A percentile compares a stretch with the other conserved stretches of the same genome.
phyloP scores from a whole-genome alignment of 2,329 filamentous ascomycete species.

The Beauveria caledonica region DNA sequence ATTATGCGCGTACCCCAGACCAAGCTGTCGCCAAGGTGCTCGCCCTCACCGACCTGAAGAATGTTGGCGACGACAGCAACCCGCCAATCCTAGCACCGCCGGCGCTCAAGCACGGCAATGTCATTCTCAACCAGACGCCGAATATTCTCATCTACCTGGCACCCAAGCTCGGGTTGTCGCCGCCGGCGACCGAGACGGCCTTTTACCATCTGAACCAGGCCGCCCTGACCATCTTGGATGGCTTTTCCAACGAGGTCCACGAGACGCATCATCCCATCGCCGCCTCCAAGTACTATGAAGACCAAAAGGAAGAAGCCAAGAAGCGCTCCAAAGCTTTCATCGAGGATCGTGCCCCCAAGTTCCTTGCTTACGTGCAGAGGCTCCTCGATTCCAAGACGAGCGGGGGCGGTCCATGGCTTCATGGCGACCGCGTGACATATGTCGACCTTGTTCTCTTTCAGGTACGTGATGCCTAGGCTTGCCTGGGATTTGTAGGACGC shows the following conservation, averaged over 20 bases:
- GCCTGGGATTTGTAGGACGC: too few species aligned
- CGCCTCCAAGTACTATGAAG: slow-evolving; percentile 56
- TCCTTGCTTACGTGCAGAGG: slow-evolving; percentile 61
- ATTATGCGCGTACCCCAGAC: slow-evolving; percentile 33
- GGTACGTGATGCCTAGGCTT: slow-evolving; percentile 28
- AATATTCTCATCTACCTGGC: slow-evolving; percentile 68
- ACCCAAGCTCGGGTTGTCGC: slow-evolving; percentile 47
- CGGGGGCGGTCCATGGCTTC: slow-evolving; percentile 54
- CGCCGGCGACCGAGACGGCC: slow-evolving; percentile 33
- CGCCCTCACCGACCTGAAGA: slow-evolving; percentile 34
- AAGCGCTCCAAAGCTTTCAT: slow-evolving; percentile 50
- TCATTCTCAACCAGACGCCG: slow-evolving; percentile 60
- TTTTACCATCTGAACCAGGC: slow-evolving; percentile 55
- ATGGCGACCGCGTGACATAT: slow-evolving; percentile 57
- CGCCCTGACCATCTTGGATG: slow-evolving; percentile 61
- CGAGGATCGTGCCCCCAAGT: slow-evolving; percentile 60
- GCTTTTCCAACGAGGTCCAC: slow-evolving; percentile 61
- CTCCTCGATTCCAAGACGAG: slow-evolving; percentile 49
- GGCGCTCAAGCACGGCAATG: slow-evolving; percentile 51
- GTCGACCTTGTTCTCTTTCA: slow-evolving; percentile 70
- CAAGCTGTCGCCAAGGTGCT: slow-evolving; percentile 45
- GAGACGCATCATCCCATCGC: slow-evolving; percentile 69
- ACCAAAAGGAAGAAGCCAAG: slow-evolving; percentile 62
- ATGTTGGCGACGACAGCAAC: slow-evolving; percentile 46
- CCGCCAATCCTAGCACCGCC: slow-evolving; percentile 61